Evolutionary conservation across 129 eudicot species (phyloP).

Genomic region (Flaveria trinervia): DNA sequence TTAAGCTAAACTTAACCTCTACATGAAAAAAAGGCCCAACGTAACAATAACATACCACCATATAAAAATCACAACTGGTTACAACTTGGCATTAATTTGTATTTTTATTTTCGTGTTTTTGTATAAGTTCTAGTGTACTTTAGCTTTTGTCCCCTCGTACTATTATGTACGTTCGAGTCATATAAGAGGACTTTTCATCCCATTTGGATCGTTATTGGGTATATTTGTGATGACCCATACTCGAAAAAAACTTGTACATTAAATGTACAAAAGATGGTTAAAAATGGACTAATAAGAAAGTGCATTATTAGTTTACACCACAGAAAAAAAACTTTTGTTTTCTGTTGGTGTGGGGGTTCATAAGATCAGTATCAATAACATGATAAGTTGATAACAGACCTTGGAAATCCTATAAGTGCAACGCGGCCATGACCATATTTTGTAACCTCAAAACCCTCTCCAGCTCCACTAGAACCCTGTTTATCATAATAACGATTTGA

Average conservation of each 20-base stretch:
- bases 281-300: background rate
- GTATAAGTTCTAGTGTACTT: background rate
- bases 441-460: constrained; percentile 97
- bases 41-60: background rate
- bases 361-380: background rate
- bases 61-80: constrained; percentile 1
- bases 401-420: constrained; percentile 96
- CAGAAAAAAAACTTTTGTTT: background rate
- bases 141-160: background rate
- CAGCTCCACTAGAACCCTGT: constrained; percentile 93
- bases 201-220: background rate
- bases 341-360: constrained; percentile 3
- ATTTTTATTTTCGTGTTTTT: background rate
- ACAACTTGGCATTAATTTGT: constrained; percentile 3
- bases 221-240: background rate
- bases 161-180: background rate
- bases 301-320: background rate
- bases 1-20: constrained; percentile 7
- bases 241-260: background rate
- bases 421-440: constrained; percentile 98
- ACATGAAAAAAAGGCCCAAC: constrained; percentile 6
- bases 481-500: constrained; percentile 25
- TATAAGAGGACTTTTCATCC: background rate
- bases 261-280: background rate
- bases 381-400: constrained; percentile 41